Evolutionary conservation across 202 grass and related monocot genomes (phyloP).

Genomic region (Schoenoplectus triqueter): DNA sequence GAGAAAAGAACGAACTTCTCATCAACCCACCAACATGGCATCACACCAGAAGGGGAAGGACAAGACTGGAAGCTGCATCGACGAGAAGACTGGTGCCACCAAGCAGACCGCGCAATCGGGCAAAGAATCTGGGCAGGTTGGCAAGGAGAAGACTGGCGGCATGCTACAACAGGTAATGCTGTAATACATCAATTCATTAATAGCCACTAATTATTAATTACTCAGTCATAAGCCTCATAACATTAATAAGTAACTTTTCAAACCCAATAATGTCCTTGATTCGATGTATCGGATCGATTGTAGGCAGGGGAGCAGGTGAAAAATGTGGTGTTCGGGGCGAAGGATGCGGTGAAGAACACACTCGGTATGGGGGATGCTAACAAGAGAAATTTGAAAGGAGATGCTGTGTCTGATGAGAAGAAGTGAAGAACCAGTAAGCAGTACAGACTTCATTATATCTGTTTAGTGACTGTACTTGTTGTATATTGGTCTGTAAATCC

Average conservation of each 20-base stretch:
- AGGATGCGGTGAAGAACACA: slow-evolving; percentile 53
- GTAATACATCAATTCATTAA: not conserved
- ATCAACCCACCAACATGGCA: slow-evolving; percentile 47
- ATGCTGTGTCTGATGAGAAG: slow-evolving; percentile 23
- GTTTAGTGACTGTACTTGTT: not conserved
- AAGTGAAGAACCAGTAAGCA: slow-evolving; percentile 3
- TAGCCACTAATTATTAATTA: too few relatives aligned
- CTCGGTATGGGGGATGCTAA: slow-evolving; percentile 56
- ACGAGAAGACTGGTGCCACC: slow-evolving; percentile 52
- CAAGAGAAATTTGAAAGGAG: slow-evolving; percentile 26
- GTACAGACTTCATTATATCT: not conserved
- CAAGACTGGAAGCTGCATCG: slow-evolving; percentile 37
- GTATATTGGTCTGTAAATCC: not conserved
- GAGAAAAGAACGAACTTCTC: not conserved
- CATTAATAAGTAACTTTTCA: too few relatives aligned
- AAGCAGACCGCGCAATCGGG: slow-evolving; percentile 56
- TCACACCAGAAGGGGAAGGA: slow-evolving; percentile 49
- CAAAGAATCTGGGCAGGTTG: slow-evolving; percentile 48
- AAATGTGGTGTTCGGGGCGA: slow-evolving; percentile 48
- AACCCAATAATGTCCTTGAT: not conserved
- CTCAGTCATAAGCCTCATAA: not conserved
- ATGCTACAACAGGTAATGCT: slow-evolving; percentile 57
- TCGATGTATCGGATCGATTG: slow-evolving; percentile 24
- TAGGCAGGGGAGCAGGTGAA: slow-evolving; percentile 65
- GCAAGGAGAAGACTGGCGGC: slow-evolving; percentile 59